These are phyloP conservation scores for Lichenothelia convexa DNA, from an alignment of 495 filamentous ascomycete species.

Conservation along the genomic window DNA sequence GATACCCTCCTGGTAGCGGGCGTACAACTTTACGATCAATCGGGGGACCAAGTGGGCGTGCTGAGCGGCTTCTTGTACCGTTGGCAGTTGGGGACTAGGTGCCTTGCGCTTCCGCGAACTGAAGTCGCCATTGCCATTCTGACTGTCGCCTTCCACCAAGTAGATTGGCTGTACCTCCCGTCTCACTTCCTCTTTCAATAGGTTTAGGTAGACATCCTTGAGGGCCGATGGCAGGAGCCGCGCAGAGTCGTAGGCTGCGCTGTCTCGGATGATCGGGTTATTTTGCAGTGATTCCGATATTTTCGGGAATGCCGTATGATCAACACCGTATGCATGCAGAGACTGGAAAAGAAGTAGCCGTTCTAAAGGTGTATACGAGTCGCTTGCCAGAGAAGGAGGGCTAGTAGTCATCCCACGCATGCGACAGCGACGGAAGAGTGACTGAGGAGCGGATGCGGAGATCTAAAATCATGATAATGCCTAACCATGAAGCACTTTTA, in stretches of 20 bases:
- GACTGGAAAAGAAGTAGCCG: conserved; percentile 68
- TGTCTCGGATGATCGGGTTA: conserved; percentile 48
- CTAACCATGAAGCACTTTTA: no score
- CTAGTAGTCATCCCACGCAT: neutral
- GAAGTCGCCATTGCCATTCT: conserved; percentile 12
- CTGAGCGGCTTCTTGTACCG: conserved; percentile 43
- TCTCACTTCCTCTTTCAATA: conserved; percentile 55
- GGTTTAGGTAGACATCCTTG: conserved; percentile 52
- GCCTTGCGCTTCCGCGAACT: conserved; percentile 54
- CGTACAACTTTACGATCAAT: conserved; percentile 54
- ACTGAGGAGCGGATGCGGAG: neutral
- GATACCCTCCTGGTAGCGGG: conserved; percentile 48
- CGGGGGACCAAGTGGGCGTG: conserved; percentile 47
- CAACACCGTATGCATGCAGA: conserved; percentile 46
- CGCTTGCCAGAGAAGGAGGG: conserved; percentile 2
- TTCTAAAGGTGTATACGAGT: conserved; percentile 8
- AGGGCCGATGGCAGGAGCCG: conserved; percentile 64
- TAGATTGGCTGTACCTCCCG: conserved; percentile 9
- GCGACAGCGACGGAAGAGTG: conserved; percentile 4
- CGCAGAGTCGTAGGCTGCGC: conserved; percentile 47
- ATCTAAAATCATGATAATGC: neutral
- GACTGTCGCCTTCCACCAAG: conserved; percentile 5
- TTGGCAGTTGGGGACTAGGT: conserved; percentile 40
- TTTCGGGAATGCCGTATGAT: conserved; percentile 43
- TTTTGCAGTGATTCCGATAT: conserved; percentile 59